A percentile compares a stretch with the other conserved stretches of the same genome.
These are phyloP conservation scores for Quercus robur DNA, from an alignment of 306 rosid species.

Conservation along the genomic window DNA sequence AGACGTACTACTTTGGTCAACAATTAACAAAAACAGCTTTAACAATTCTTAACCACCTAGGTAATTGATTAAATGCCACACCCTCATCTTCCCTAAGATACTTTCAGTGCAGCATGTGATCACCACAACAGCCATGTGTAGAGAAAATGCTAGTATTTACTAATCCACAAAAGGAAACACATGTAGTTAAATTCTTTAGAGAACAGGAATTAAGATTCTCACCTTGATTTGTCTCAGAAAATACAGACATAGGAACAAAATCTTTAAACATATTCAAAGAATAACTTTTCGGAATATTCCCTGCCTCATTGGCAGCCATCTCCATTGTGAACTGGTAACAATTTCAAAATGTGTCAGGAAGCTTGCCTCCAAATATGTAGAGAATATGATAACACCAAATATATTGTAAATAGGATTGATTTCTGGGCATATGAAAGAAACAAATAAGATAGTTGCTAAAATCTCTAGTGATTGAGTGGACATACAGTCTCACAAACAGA, in stretches of 20 bases:
- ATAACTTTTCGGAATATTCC: slow-evolving; percentile 61
- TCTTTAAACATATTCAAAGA: slow-evolving; percentile 88
- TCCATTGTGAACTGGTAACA: slow-evolving; percentile 85
- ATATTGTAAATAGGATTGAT: neutral
- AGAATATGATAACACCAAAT: neutral
- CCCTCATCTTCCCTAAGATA: neutral
- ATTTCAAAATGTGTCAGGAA: slow-evolving; percentile 22
- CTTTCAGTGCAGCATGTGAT: neutral
- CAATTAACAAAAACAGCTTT: neutral
- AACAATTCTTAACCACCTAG: neutral
- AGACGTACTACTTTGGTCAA: neutral
- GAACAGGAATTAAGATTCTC: slow-evolving; percentile 20
- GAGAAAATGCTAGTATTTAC: neutral
- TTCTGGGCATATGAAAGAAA: neutral
- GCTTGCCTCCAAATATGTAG: neutral
- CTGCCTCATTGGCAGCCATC: slow-evolving; percentile 64
- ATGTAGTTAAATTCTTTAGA: neutral
- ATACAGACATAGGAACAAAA: slow-evolving; percentile 90
- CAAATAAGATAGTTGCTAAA: neutral
- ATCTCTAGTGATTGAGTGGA: neutral
- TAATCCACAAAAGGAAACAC: neutral
- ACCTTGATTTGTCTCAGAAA: slow-evolving; percentile 91
- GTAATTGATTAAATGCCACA: neutral
- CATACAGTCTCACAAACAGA: neutral
- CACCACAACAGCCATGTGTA: neutral